A percentile compares a stretch with the other conserved stretches of the same genome.
Evolutionary conservation across 768 basidiomycete genomes (phyloP).

Genomic region (Strobilomyces dryophilus): DNA sequence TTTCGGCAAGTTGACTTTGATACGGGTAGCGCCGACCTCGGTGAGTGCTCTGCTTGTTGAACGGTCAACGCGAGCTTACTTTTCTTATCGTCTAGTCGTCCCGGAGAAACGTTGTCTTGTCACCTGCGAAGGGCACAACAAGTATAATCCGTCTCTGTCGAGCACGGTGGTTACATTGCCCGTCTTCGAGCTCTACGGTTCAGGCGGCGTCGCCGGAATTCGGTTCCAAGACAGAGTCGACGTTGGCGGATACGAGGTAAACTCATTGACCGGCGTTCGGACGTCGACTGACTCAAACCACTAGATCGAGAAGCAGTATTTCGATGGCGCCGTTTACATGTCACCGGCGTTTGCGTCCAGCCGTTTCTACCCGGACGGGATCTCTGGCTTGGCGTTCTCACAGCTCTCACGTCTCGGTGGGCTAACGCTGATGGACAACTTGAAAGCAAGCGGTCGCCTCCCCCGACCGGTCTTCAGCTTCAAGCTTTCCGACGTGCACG

Average conservation of each 20-base stretch:
- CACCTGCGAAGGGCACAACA: constrained; percentile 26
- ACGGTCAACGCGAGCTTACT: not conserved
- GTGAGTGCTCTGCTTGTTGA: constrained; percentile 6
- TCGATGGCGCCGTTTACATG: constrained; percentile 13
- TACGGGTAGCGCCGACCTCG: constrained; percentile 47
- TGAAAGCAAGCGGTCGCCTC: constrained; percentile 31
- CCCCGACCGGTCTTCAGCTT: constrained; percentile 37
- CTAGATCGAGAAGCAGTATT: constrained; percentile 31
- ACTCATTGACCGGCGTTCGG: not conserved
- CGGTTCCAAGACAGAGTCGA: constrained; percentile 36
- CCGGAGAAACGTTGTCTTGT: constrained; percentile 17
- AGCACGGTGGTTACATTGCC: constrained; percentile 24
- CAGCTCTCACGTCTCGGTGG: constrained; percentile 32
- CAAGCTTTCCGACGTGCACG: constrained; percentile 34
- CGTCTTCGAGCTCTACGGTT: constrained; percentile 36
- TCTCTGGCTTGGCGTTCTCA: constrained; percentile 39
- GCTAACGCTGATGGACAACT: constrained; percentile 38
- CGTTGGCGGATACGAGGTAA: constrained; percentile 31
- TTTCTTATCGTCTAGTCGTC: constrained; percentile 28
- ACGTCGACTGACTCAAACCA: not conserved
- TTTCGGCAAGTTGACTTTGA: constrained; percentile 40
- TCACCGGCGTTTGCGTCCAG: not conserved
- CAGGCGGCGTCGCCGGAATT: constrained; percentile 31
- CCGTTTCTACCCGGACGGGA: constrained; percentile 27
- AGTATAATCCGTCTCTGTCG: constrained; percentile 23